Conservation (phyloP, 1,139 yeast genomes). For the Candida sp. region DNA sequence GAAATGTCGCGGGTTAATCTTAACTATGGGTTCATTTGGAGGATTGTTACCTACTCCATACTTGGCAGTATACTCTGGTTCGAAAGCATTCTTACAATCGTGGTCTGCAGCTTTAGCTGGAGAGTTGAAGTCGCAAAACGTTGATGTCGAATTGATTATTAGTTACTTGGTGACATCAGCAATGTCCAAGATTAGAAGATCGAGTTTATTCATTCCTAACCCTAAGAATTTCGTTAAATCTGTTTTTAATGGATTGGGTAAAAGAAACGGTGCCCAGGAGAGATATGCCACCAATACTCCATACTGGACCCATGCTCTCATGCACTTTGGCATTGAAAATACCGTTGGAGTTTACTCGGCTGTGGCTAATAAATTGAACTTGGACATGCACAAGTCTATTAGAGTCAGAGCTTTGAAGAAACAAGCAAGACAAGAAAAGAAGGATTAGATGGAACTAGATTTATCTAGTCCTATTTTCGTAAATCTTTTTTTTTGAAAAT, state of each 20-base stretch:
- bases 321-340: slow-evolving; percentile 81
- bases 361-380: slow-evolving; percentile 65
- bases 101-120: slow-evolving; percentile 94
- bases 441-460: too few relatives aligned
- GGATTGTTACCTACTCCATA: slow-evolving; percentile 92
- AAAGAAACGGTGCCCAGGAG: slow-evolving; percentile 91
- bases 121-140: slow-evolving; percentile 62
- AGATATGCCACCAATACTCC: slow-evolving; percentile 88
- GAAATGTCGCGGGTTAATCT: slow-evolving; percentile 61
- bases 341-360: slow-evolving; percentile 80
- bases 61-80: slow-evolving; percentile 93
- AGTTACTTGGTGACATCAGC: slow-evolving; percentile 95
- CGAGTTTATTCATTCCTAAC: slow-evolving; percentile 75
- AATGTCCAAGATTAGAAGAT: slow-evolving; percentile 87
- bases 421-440: slow-evolving; percentile 42
- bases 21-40: slow-evolving; percentile 97
- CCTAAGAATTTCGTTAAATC: slow-evolving; percentile 77
- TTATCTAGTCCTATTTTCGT: too few relatives aligned
- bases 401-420: slow-evolving; percentile 81
- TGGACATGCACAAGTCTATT: slow-evolving; percentile 74
- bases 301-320: slow-evolving; percentile 89
- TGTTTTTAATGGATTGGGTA: slow-evolving; percentile 67
- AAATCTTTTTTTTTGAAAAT: too few relatives aligned
- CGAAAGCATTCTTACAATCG: slow-evolving; percentile 89
- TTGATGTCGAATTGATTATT: slow-evolving; percentile 83